phyloP scores from a whole-genome alignment of 768 basidiomycete genomes.

The Tylopilus sp. region DNA sequence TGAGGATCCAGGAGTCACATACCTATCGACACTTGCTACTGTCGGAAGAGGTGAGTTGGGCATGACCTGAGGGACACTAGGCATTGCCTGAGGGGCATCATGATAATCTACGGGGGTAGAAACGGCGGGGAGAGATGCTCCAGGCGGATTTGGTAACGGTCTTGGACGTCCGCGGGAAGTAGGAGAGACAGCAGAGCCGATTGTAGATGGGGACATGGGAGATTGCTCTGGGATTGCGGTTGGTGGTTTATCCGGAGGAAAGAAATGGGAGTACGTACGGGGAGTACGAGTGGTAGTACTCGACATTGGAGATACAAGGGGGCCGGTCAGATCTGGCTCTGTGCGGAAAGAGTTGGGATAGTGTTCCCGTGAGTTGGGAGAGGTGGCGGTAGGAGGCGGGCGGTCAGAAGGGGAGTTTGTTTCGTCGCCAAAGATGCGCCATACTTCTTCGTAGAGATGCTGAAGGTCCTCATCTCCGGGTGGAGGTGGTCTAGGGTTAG shows the following conservation, averaged over 20 bases:
- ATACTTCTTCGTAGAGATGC: conserved; percentile 71
- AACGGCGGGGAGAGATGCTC: conserved; percentile 9
- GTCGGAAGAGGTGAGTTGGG: conserved; percentile 22
- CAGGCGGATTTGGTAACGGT: conserved; percentile 29
- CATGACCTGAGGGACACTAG: conserved; percentile 12
- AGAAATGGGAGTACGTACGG: conserved; percentile 16
- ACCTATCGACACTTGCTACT: conserved; percentile 26
- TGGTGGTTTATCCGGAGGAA: background rate
- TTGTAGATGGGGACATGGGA: conserved; percentile 12
- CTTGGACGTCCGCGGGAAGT: conserved; percentile 27
- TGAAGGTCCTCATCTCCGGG: conserved; percentile 72
- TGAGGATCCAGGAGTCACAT: background rate
- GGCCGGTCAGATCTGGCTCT: conserved; percentile 16
- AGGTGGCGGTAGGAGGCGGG: conserved; percentile 13
- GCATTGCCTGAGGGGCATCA: conserved; percentile 10
- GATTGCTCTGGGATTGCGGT: conserved; percentile 10
- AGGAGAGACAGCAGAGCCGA: conserved; percentile 27
- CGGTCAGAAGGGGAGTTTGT: conserved; percentile 30
- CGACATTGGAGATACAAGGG: conserved; percentile 10
- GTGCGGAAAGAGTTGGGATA: conserved; percentile 17
- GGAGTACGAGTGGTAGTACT: conserved; percentile 19
- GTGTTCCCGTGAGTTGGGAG: conserved; percentile 21
- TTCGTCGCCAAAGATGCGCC: conserved; percentile 61
- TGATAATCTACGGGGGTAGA: conserved; percentile 18
- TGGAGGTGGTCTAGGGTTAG: conserved; percentile 34